Evolutionary conservation across 75 land plant species (phyloP), one percentile per base, ranked within the genome.

Genomic region (Isoetes taiwanensis): DNA sequence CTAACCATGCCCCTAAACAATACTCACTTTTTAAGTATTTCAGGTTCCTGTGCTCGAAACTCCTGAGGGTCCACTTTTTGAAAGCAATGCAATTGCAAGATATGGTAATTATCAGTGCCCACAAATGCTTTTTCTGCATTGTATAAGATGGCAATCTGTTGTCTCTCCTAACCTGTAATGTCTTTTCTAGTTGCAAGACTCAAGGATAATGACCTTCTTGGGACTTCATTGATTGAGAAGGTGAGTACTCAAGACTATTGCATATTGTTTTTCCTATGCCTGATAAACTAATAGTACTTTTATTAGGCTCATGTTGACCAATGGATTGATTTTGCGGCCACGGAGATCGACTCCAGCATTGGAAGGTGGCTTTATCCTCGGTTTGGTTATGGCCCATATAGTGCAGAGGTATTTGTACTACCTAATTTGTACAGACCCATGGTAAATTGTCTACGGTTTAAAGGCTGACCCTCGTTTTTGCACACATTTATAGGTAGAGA

Each of bases 21-120:
- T n/a, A n/a, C n/a, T n/a, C n/a, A n/a, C 12, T 46, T 5, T 19
- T 46, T 19, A 6, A 46, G 16, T 19, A 3, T 16, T 41, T 3
- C 66, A 90, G 97, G 78, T 86, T 62, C 97, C 97, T 23, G 88
- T 81, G 34, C 52, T 91, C 64, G 83, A 80, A 57, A 91, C 97
- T 39, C 93, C 93, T 23, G 97, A 91, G 53, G 97, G 97, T 43
- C 66, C 85, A 19, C 14, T 91, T 0, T 80, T 78, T 68, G 97
- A 91, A 70, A 91, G 97, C 53, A 91, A 91, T 75, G 93, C 91
- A 3, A 86, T 91, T 43, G 88, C 97, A 0, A 83, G 97, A 32
- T 83, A 86, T 64, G 87, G 97, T 91, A 32, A 58, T 67, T 21
- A 17, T 21, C 9, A 0, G 28, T 43, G 31, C 48, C 41, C 0